These are phyloP conservation scores for Arabidopsis hybrid DNA, from an alignment of 441 rosid species.

Conservation along the genomic window DNA sequence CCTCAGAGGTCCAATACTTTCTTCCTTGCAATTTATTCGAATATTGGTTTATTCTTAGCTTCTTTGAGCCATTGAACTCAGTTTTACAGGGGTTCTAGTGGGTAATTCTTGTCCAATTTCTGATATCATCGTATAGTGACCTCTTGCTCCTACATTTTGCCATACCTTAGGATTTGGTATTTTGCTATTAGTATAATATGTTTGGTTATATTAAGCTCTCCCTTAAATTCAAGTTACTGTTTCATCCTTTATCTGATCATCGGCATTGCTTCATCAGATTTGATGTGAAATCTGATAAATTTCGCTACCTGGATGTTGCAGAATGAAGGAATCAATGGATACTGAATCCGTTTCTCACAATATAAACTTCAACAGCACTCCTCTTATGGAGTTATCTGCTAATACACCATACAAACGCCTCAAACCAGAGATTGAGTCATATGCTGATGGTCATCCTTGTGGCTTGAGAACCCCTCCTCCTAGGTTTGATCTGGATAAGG, in stretches of 20 bases:
- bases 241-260: not conserved
- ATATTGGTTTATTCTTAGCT: not conserved
- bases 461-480: constrained; percentile 12
- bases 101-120: not conserved
- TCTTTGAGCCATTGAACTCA: not conserved
- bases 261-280: constrained; percentile 11
- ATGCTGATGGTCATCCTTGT: constrained; percentile 27
- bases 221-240: not conserved
- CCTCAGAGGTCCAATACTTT: constrained; percentile 31
- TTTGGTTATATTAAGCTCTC: not conserved
- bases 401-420: constrained; percentile 49
- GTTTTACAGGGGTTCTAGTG: too few species aligned
- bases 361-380: constrained; percentile 51
- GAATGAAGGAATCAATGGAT: constrained; percentile 44
- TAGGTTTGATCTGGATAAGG: constrained; percentile 23
- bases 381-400: constrained; percentile 62
- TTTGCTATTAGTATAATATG: too few species aligned
- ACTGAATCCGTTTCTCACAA: constrained; percentile 39
- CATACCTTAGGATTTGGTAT: not conserved
- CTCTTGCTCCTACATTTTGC: not conserved
- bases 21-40: not conserved
- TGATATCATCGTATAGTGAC: not conserved
- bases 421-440: constrained; percentile 28
- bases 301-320: constrained; percentile 28
- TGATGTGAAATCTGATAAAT: not conserved